Percentiles rank a stretch among this genome's conserved stretches.
Conservation (phyloP, 139 green algal species). For the Chloropicon primus region DNA sequence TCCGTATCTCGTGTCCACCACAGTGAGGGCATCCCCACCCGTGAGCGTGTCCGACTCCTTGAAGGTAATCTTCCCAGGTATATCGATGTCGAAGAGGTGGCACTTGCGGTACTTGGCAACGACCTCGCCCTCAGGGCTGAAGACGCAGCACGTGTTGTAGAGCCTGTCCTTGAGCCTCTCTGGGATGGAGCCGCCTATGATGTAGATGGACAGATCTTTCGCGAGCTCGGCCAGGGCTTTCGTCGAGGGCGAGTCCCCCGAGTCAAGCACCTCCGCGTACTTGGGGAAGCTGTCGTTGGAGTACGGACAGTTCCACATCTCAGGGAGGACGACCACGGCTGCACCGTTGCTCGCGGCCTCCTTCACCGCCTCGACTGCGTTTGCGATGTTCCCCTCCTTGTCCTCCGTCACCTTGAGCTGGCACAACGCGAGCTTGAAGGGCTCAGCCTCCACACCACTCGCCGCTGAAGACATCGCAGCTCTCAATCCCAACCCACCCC, state of each 20-base stretch:
- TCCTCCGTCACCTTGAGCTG: constrained; percentile 65
- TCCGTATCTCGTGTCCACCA: constrained; percentile 15
- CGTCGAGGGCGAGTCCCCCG: constrained; percentile 25
- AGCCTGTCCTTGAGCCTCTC: constrained; percentile 54
- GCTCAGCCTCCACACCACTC: neutral
- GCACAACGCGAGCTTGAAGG: constrained; percentile 74
- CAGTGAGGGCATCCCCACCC: constrained; percentile 33
- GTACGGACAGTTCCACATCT: constrained; percentile 98
- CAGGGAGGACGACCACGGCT: constrained; percentile 15
- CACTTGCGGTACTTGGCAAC: constrained; percentile 73
- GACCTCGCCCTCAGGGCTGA: constrained; percentile 48
- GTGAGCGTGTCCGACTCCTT: constrained; percentile 84
- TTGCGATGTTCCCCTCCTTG: constrained; percentile 72
- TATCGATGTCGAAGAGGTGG: constrained; percentile 99
- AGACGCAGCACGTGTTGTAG: constrained; percentile 98
- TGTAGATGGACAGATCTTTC: constrained; percentile 8
- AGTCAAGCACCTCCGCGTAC: constrained; percentile 81
- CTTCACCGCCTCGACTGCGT: constrained; percentile 44
- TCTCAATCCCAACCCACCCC: no score
- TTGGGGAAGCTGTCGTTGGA: constrained; percentile 82
- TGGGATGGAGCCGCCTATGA: constrained; percentile 75
- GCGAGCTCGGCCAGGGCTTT: neutral
- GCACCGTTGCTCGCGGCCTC: constrained; percentile 22
- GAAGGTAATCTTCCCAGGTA: constrained; percentile 94
- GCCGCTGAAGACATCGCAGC: neutral